Conservation (phyloP, 805 yeast genomes). For the Starmerella kuoi region DNA sequence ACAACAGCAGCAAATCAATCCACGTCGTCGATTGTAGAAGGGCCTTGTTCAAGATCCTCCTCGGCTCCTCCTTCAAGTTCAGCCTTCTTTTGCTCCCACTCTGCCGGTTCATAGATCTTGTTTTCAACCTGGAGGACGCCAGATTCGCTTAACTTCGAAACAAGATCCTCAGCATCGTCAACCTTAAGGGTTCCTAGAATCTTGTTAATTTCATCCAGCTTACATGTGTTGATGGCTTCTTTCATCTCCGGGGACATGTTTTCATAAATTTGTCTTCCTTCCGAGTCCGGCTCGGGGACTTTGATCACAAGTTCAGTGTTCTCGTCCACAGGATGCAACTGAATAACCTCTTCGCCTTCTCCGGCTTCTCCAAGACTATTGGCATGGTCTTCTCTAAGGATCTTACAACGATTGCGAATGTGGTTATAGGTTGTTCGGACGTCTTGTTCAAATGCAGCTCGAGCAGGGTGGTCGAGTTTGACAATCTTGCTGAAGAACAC, state of each 20-base stretch:
- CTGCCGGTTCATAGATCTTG: conserved; percentile 31
- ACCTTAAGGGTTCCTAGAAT: conserved; percentile 64
- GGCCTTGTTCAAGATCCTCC: neutral
- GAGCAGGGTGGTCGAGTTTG: conserved; percentile 47
- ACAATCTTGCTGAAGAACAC: conserved; percentile 56
- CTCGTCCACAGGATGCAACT: conserved; percentile 79
- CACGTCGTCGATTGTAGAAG: conserved; percentile 10
- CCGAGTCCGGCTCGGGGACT: conserved; percentile 35
- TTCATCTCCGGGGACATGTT: conserved; percentile 57
- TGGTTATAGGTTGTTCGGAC: conserved; percentile 64
- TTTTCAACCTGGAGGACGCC: conserved; percentile 74
- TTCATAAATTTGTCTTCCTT: conserved; percentile 34
- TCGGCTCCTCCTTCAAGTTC: conserved; percentile 9
- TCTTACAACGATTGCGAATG: conserved; percentile 59
- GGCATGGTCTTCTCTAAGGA: conserved; percentile 38
- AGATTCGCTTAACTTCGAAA: conserved; percentile 64
- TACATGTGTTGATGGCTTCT: conserved; percentile 57
- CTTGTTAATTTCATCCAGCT: conserved; percentile 67
- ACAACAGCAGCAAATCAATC: no score
- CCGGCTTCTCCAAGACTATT: conserved; percentile 28
- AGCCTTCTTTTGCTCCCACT: conserved; percentile 27
- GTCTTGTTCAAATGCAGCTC: conserved; percentile 56
- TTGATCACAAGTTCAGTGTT: conserved; percentile 59
- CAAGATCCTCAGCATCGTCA: conserved; percentile 65
- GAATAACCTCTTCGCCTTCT: conserved; percentile 64